Percentiles rank a stretch among this genome's conserved stretches.
These are phyloP conservation scores for Sicyos edulis DNA, from an alignment of 306 rosid species.

Conservation along the genomic window DNA sequence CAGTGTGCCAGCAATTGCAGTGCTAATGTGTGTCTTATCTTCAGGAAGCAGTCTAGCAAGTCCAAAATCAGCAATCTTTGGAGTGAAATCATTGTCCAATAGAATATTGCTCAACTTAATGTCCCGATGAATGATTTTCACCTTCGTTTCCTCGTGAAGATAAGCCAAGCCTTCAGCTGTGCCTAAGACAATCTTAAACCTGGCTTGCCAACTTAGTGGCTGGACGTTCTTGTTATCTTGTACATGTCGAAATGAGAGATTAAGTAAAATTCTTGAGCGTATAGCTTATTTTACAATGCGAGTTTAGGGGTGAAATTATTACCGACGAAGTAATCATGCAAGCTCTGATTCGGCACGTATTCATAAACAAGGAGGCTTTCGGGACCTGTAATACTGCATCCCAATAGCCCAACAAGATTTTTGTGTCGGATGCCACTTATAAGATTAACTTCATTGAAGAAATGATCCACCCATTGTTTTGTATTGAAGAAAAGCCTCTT, in stretches of 20 bases:
- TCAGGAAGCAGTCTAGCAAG: slow-evolving; percentile 37
- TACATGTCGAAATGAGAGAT: background rate
- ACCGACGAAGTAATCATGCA: slow-evolving; percentile 52
- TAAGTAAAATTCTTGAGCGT: background rate
- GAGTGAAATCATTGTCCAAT: slow-evolving; percentile 46
- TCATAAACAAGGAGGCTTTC: slow-evolving; percentile 70
- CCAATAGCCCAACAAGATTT: slow-evolving; percentile 61
- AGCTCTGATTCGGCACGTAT: slow-evolving; percentile 49
- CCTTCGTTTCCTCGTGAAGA: slow-evolving; percentile 58
- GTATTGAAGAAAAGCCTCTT: slow-evolving; percentile 51
- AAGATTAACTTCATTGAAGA: slow-evolving; percentile 59
- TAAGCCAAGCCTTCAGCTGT: slow-evolving; percentile 63
- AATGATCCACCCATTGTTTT: slow-evolving; percentile 52
- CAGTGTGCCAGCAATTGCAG: slow-evolving; percentile 50
- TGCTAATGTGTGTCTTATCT: slow-evolving; percentile 45
- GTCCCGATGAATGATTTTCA: slow-evolving; percentile 61
- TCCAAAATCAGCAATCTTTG: slow-evolving; percentile 68
- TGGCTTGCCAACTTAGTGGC: slow-evolving; percentile 43
- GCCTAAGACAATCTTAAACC: slow-evolving; percentile 52
- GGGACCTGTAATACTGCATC: slow-evolving; percentile 71
- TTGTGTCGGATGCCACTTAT: slow-evolving; percentile 50
- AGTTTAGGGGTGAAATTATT: background rate
- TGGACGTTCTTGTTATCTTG: slow-evolving; percentile 31
- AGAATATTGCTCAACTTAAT: slow-evolving; percentile 58
- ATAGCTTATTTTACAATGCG: background rate